phyloP scores from a whole-genome alignment of 1,284 basidiomycete species.

The Apiotrichum mycotoxinovorans region DNA sequence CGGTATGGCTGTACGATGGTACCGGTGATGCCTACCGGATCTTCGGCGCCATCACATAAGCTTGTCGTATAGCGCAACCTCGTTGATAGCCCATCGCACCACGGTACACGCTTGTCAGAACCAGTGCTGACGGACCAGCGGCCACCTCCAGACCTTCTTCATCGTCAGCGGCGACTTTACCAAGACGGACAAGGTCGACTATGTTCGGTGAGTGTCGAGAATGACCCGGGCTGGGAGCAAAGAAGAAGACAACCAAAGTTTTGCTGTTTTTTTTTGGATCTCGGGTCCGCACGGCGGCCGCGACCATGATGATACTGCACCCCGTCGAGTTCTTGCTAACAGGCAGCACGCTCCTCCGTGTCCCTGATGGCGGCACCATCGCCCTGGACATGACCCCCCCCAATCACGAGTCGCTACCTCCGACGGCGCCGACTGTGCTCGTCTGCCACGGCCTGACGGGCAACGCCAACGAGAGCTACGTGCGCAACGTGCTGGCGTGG shows the following conservation, averaged over 20 bases:
- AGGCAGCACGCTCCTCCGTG: conserved; percentile 58
- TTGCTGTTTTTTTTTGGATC: too few species aligned
- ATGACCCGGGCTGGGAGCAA: too few species aligned
- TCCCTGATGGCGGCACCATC: conserved; percentile 68
- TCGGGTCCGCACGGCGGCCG: too few species aligned
- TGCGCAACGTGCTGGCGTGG: conserved; percentile 70
- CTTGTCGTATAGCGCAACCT: too few species aligned
- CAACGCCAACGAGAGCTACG: conserved; percentile 84
- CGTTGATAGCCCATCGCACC: too few species aligned
- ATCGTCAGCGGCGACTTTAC: conserved; percentile 59
- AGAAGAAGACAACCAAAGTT: too few species aligned
- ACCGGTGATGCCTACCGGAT: too few species aligned
- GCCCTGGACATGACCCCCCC: conserved; percentile 52
- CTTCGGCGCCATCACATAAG: too few species aligned
- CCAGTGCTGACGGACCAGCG: conserved; percentile 32
- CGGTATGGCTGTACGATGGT: neutral
- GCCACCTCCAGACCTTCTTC: conserved; percentile 52
- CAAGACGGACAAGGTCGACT: conserved; percentile 65
- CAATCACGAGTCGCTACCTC: conserved; percentile 55
- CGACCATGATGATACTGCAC: too few species aligned
- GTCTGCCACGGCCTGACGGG: conserved; percentile 78
- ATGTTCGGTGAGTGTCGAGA: conserved; percentile 62
- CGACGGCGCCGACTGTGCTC: conserved; percentile 74
- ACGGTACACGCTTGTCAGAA: too few species aligned
- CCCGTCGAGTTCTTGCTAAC: too few species aligned